Conservation (phyloP, 1,284 basidiomycete species). For the Bondarzewia mesenterica region DNA sequence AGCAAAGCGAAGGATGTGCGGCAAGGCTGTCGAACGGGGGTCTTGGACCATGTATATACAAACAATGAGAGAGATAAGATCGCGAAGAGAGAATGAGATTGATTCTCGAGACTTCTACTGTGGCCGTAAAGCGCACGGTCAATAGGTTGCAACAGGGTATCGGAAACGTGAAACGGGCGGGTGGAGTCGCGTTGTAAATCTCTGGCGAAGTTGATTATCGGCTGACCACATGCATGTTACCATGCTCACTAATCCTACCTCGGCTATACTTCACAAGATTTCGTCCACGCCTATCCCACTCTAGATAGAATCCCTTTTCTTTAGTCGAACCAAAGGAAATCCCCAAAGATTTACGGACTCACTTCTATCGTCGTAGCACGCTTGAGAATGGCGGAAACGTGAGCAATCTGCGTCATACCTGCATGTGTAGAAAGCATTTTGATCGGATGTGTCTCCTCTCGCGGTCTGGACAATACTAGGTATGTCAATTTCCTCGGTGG, state of each 20-base stretch:
- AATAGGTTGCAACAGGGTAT: no score
- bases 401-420: slow-evolving; percentile 2
- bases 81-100: background rate
- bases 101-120: no score
- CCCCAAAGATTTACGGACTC: background rate
- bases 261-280: background rate
- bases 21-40: background rate
- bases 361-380: background rate
- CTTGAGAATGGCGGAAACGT: slow-evolving; percentile 14
- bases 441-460: slow-evolving; percentile 5
- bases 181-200: no score
- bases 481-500: slow-evolving; percentile 64
- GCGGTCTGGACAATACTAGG: slow-evolving; percentile 14
- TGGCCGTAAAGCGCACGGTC: no score
- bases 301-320: no score
- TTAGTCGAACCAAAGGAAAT: background rate
- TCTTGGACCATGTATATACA: background rate
- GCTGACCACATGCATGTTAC: background rate
- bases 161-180: no score
- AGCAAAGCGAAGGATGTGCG: no score
- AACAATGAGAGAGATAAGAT: background rate
- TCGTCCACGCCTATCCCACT: background rate
- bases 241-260: background rate
- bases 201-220: background rate
- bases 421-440: slow-evolving; percentile 6